phyloP scores from a whole-genome alignment of 1,139 yeast genomes.

The Lodderomyces jiufengensis region DNA sequence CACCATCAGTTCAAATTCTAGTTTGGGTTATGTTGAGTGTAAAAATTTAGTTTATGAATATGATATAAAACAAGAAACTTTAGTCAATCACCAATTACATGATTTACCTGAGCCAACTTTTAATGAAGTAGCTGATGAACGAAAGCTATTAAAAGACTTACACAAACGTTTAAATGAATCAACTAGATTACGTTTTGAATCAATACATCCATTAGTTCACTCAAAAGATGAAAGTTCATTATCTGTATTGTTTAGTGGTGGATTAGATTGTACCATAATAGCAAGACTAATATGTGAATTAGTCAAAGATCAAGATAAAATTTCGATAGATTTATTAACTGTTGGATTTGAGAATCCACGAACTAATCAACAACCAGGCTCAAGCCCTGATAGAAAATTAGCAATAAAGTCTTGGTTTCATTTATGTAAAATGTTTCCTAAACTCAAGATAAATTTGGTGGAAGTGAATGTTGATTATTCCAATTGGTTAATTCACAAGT shows the following conservation, averaged over 20 bases:
- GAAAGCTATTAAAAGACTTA: constrained; percentile 15
- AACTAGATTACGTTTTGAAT: constrained; percentile 47
- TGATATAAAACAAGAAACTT: constrained; percentile 20
- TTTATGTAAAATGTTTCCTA: constrained; percentile 36
- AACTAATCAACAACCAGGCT: constrained; percentile 51
- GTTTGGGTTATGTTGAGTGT: constrained; percentile 46
- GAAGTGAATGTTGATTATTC: constrained; percentile 72
- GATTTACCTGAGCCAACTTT: constrained; percentile 4
- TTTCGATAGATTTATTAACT: constrained; percentile 64
- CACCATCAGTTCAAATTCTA: constrained; percentile 47
- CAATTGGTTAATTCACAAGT: constrained; percentile 52
- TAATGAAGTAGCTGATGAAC: constrained; percentile 1
- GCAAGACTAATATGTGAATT: constrained; percentile 46
- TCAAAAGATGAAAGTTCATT: constrained; percentile 30
- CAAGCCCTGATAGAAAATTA: constrained; percentile 79
- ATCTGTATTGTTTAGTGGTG: constrained; percentile 86
- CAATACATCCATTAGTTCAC: constrained; percentile 55
- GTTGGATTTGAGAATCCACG: constrained; percentile 95
- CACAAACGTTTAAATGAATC: constrained; percentile 32
- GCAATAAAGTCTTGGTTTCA: constrained; percentile 62
- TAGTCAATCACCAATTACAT: constrained; percentile 5
- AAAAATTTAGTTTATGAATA: constrained; percentile 48
- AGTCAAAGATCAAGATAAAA: constrained; percentile 9
- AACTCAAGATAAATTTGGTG: constrained; percentile 44
- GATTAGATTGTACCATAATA: constrained; percentile 83